Percentiles rank a stretch among this genome's conserved stretches.
Evolutionary conservation across 306 rosid species (phyloP).

Genomic region (Alnus rubra): DNA sequence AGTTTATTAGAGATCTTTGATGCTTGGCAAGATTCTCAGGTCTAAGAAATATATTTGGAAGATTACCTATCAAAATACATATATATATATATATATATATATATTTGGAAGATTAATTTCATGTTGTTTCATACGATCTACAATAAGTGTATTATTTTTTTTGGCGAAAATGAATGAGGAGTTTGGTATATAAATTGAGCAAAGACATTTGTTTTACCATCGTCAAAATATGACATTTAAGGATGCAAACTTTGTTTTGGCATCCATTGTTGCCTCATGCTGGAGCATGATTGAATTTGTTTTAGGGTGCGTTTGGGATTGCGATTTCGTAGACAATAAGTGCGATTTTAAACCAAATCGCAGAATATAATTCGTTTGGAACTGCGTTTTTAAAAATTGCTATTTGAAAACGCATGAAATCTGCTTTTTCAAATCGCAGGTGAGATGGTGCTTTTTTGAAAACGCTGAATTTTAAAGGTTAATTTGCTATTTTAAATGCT

Average conservation of each 20-base stretch:
- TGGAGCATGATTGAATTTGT: not conserved
- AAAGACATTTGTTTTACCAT: not conserved
- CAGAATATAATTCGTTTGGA: too few species aligned
- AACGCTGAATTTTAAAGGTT: too few species aligned
- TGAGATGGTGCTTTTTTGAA: too few species aligned
- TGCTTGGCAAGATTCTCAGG: not conserved
- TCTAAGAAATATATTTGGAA: not conserved
- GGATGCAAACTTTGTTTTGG: not conserved
- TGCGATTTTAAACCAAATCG: too few species aligned
- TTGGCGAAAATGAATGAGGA: too few species aligned
- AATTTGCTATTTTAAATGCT: too few species aligned
- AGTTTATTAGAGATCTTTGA: not conserved
- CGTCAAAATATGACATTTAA: not conserved
- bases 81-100: too few species aligned
- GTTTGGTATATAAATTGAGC: not conserved
- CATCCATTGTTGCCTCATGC: not conserved
- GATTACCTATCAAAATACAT: not conserved
- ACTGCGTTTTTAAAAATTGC: too few species aligned
- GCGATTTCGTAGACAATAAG: too few species aligned
- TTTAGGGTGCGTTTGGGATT: not conserved
- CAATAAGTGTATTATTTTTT: not conserved
- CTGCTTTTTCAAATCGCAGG: too few species aligned
- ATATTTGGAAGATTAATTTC: not conserved
- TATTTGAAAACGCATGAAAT: too few species aligned
- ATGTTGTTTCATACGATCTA: not conserved